Evolutionary conservation across 768 basidiomycete genomes (phyloP).

Genomic region (Kwoniella bestiolae): DNA sequence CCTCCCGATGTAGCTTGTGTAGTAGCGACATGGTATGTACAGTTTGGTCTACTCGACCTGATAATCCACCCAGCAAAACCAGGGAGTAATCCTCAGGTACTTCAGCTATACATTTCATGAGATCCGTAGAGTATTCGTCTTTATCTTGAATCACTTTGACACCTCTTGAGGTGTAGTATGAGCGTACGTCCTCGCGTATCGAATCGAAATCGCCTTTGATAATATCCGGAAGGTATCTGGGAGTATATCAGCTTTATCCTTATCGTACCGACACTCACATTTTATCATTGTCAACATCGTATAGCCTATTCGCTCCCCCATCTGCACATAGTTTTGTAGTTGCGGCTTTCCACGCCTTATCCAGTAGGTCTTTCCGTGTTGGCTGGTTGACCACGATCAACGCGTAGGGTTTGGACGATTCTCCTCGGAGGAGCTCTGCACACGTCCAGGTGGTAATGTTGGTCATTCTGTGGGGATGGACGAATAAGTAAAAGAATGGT

Average conservation of each 20-base stretch:
- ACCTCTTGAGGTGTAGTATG: slow-evolving; percentile 68
- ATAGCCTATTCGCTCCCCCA: slow-evolving; percentile 82
- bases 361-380: slow-evolving; percentile 67
- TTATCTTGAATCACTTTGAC: slow-evolving; percentile 70
- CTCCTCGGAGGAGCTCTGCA: slow-evolving; percentile 19
- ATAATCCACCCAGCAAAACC: slow-evolving; percentile 82
- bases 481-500: too few species aligned
- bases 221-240: slow-evolving; percentile 76
- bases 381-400: slow-evolving; percentile 90
- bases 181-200: slow-evolving; percentile 71
- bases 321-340: slow-evolving; percentile 75
- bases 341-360: slow-evolving; percentile 53
- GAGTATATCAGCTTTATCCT: background rate
- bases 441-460: slow-evolving; percentile 12
- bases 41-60: slow-evolving; percentile 92
- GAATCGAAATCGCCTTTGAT: slow-evolving; percentile 97
- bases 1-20: slow-evolving; percentile 73
- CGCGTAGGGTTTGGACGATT: slow-evolving; percentile 24
- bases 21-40: slow-evolving; percentile 84
- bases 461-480: background rate
- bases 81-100: slow-evolving; percentile 59
- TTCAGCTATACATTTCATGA: slow-evolving; percentile 84
- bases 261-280: slow-evolving; percentile 17
- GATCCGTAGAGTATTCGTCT: slow-evolving; percentile 85
- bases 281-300: slow-evolving; percentile 62